Conservation (phyloP, 1,139 yeast genomes). For the Suhomyces panamericanus region DNA sequence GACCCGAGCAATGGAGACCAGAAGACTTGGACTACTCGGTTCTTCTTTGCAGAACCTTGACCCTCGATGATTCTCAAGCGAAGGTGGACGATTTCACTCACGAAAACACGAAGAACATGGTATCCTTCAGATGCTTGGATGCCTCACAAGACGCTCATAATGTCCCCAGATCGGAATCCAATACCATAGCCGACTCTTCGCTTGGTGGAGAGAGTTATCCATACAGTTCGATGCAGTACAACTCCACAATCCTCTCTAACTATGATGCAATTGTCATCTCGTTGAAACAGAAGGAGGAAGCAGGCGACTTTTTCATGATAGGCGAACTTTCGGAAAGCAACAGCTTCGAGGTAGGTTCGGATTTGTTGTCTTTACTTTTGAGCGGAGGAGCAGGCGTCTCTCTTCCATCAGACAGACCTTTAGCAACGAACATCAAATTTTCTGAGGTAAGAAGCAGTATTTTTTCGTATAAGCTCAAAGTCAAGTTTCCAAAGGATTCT, state of each 20-base stretch:
- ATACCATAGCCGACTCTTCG: constrained; percentile 50
- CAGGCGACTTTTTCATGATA: constrained; percentile 34
- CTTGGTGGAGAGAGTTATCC: constrained; percentile 49
- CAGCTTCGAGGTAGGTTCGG: constrained; percentile 29
- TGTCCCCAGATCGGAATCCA: constrained; percentile 48
- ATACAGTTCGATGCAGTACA: constrained; percentile 45
- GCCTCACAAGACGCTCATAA: constrained; percentile 30
- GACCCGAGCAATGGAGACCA: constrained; percentile 7
- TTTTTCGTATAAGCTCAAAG: constrained; percentile 50
- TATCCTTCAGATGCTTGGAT: constrained; percentile 45
- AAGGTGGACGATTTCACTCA: constrained; percentile 23
- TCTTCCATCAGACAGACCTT: constrained; percentile 47
- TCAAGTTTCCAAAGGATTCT: constrained; percentile 22
- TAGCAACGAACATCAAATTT: constrained; percentile 49
- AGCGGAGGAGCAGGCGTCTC: constrained; percentile 38
- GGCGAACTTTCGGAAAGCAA: constrained; percentile 32
- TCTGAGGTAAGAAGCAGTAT: constrained; percentile 65
- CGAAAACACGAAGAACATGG: constrained; percentile 20
- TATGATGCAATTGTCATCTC: constrained; percentile 54
- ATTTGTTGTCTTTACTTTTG: constrained; percentile 31
- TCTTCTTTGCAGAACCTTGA: constrained; percentile 19
- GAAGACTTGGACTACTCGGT: constrained; percentile 11
- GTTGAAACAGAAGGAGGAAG: constrained; percentile 21
- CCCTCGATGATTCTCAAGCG: not conserved
- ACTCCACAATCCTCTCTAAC: constrained; percentile 31